These are phyloP conservation scores for Gracilaria vermiculophylla DNA, from an alignment of 23 red algal species.

Conservation along the genomic window DNA sequence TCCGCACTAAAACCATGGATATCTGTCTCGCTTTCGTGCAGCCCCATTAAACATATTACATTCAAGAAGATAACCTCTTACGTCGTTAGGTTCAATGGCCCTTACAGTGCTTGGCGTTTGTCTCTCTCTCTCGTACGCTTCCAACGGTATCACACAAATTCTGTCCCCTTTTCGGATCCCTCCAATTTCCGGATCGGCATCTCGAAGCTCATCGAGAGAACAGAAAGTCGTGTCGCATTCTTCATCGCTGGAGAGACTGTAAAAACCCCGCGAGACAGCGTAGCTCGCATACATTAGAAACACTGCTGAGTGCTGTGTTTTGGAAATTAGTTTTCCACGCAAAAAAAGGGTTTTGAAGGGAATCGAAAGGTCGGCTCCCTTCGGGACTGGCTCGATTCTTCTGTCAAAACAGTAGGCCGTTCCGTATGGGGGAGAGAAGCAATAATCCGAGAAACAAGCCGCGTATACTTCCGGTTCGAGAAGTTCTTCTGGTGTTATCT, in stretches of 20 bases:
- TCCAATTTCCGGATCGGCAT: neutral
- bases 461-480: conserved; percentile 10
- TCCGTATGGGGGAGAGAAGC: conserved; percentile 21
- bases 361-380: neutral
- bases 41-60: neutral
- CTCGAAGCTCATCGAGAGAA: conserved; percentile 22
- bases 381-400: neutral
- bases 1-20: conserved; percentile 18
- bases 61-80: neutral
- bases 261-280: conserved; percentile 17
- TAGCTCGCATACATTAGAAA: conserved; percentile 21
- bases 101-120: neutral
- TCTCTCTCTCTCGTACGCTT: neutral
- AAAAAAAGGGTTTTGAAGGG: conserved; percentile 25
- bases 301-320: conserved; percentile 17
- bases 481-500: conserved; percentile 25
- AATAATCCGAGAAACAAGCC: conserved; percentile 18
- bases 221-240: neutral
- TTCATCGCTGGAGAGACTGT: neutral
- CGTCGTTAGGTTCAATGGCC: conserved; percentile 14
- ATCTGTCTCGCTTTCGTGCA: neutral
- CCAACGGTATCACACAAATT: conserved; percentile 37
- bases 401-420: conserved; percentile 28
- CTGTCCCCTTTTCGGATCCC: conserved; percentile 1
- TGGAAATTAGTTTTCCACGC: conserved; percentile 47